These are phyloP conservation scores for Malassezia slooffiae DNA, from an alignment of 1,284 basidiomycete species.

Conservation along the genomic window DNA sequence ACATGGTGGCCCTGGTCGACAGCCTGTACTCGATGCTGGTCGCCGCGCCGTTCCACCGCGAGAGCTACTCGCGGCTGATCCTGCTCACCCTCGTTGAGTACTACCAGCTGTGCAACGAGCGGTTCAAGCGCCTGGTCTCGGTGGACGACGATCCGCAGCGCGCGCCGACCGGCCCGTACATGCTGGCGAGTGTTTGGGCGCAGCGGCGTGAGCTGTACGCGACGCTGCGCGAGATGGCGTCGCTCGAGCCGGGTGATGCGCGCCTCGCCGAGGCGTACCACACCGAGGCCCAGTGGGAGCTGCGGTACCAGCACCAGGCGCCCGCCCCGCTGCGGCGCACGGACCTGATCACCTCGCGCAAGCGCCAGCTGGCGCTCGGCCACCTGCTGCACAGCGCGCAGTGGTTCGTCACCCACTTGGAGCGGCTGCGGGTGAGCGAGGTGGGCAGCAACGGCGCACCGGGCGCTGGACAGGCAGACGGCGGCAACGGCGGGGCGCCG, in stretches of 20 bases:
- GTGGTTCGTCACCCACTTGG: constrained; percentile 27
- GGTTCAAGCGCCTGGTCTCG: constrained; percentile 66
- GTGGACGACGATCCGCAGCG: constrained; percentile 4
- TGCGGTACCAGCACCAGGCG: constrained; percentile 22
- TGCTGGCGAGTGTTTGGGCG: constrained; percentile 33
- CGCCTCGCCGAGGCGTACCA: constrained; percentile 1
- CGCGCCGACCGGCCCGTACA: constrained; percentile 2
- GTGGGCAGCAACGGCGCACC: background rate
- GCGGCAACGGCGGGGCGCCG: no score
- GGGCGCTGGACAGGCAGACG: background rate
- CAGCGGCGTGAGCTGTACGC: constrained; percentile 59
- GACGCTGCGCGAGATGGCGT: constrained; percentile 57
- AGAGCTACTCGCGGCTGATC: constrained; percentile 72
- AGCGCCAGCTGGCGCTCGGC: constrained; percentile 66
- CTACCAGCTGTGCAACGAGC: constrained; percentile 81
- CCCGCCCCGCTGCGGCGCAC: constrained; percentile 21
- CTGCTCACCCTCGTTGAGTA: constrained; percentile 92
- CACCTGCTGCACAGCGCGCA: constrained; percentile 65
- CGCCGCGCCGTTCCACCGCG: constrained; percentile 87
- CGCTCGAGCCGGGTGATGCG: background rate
- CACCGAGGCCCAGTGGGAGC: constrained; percentile 11
- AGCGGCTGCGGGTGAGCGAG: constrained; percentile 19
- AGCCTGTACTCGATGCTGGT: constrained; percentile 83
- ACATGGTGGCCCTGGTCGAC: constrained; percentile 80
- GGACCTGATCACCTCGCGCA: constrained; percentile 63